These are phyloP conservation scores for Fraxinus sp. DNA, from an alignment of 305 asterid species.

Conservation along the genomic window DNA sequence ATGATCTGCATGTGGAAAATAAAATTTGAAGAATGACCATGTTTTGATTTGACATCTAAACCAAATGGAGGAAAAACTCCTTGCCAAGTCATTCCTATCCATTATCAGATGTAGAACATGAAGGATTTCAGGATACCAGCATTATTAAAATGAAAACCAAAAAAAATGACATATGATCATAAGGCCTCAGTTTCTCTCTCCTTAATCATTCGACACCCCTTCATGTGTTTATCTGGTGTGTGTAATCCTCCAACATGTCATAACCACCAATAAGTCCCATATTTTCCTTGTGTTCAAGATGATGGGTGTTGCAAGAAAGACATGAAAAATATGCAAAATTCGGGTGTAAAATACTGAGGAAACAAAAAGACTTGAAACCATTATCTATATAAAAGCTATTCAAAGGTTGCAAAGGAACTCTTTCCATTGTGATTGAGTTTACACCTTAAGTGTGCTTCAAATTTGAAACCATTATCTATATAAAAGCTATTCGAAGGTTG, in stretches of 20 bases:
- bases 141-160: not conserved
- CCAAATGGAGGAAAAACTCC: conserved; percentile 5
- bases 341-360: not conserved
- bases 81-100: conserved; percentile 12
- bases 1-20: conserved; percentile 53
- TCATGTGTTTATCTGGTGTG: not conserved
- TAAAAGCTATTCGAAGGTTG: not conserved
- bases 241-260: conserved; percentile 8
- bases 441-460: not conserved
- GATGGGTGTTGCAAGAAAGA: not conserved
- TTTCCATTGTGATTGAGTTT: not conserved
- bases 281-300: not conserved
- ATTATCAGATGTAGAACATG: not conserved
- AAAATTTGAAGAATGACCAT: conserved; percentile 17
- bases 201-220: not conserved
- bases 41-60: conserved; percentile 4
- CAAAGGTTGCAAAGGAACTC: not conserved
- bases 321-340: not conserved
- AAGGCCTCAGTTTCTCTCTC: not conserved
- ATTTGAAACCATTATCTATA: not conserved
- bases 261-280: not conserved
- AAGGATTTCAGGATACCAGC: not conserved
- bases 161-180: not conserved
- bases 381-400: not conserved
- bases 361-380: not conserved